A percentile compares a stretch with the other conserved stretches of the same genome.
These are phyloP conservation scores for Endocalyx cinctus DNA, from an alignment of 2,329 filamentous ascomycete genomes.

Conservation along the genomic window DNA sequence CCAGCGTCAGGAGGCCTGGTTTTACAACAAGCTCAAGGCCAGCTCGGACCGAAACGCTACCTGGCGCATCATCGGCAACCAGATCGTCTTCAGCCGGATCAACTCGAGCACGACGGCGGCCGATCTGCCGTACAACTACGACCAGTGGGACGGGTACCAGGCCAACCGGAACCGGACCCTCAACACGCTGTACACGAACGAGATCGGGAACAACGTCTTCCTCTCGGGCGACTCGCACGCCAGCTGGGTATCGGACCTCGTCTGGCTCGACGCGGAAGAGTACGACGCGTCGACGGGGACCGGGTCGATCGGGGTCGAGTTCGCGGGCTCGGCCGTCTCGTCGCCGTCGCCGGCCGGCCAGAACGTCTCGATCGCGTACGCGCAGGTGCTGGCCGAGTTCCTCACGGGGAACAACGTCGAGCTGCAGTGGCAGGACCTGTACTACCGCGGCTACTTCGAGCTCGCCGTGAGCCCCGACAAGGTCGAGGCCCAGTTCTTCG, in stretches of 20 bases:
- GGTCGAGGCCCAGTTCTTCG: constrained; percentile 62
- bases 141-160: constrained; percentile 58
- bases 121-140: constrained; percentile 12
- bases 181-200: constrained; percentile 59
- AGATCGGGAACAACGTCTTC: constrained; percentile 69
- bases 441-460: constrained; percentile 71
- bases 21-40: constrained; percentile 55
- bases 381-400: constrained; percentile 17
- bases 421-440: constrained; percentile 69
- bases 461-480: constrained; percentile 53
- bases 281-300: constrained; percentile 51
- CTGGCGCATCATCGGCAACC: constrained; percentile 69
- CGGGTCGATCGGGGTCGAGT: constrained; percentile 57
- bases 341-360: constrained; percentile 57
- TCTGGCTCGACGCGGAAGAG: constrained; percentile 49
- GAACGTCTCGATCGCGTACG: constrained; percentile 45
- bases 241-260: constrained; percentile 56
- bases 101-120: constrained; percentile 29
- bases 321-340: constrained; percentile 63
- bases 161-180: constrained; percentile 69
- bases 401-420: constrained; percentile 52
- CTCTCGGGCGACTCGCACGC: constrained; percentile 67
- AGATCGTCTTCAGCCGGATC: constrained; percentile 54
- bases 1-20: constrained; percentile 68
- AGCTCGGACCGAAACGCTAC: constrained; percentile 60